Evolutionary conservation across 768 basidiomycete species (phyloP).

Genomic region (Russula emetica): DNA sequence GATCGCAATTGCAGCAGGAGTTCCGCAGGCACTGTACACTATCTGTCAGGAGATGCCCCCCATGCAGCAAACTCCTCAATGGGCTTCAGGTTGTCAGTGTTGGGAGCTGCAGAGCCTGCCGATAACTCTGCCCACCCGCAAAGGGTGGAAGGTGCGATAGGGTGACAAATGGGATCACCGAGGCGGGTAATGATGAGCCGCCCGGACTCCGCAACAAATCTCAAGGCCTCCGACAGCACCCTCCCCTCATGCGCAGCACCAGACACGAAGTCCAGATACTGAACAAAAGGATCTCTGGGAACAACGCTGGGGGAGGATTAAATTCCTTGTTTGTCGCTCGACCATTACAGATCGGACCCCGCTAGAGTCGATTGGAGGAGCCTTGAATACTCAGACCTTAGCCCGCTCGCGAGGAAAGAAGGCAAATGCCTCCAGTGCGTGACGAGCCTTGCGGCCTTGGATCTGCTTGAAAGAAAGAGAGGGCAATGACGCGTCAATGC

Average conservation of each 20-base stretch:
- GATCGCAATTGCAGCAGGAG: neutral
- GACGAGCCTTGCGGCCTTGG: conserved; percentile 69
- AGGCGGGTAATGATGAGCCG: neutral
- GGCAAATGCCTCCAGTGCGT: conserved; percentile 40
- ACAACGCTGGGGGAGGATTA: conserved; percentile 29
- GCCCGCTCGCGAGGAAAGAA: conserved; percentile 60
- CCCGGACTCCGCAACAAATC: conserved; percentile 26
- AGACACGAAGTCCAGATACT: conserved; percentile 35
- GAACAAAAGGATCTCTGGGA: conserved; percentile 44
- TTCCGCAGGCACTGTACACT: too few species aligned
- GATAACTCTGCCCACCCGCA: conserved; percentile 21
- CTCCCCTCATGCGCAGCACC: conserved; percentile 17
- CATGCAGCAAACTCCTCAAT: neutral
- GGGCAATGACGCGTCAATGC: neutral
- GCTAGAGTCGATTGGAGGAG: conserved; percentile 61
- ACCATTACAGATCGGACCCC: conserved; percentile 53
- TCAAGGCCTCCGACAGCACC: conserved; percentile 24
- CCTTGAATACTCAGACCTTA: conserved; percentile 75
- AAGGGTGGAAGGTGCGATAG: conserved; percentile 24
- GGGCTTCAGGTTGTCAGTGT: neutral
- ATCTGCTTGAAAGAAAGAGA: conserved; percentile 34
- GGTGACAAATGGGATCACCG: conserved; percentile 1
- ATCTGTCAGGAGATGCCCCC: neutral
- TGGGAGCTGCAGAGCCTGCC: conserved; percentile 18
- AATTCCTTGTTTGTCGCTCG: conserved; percentile 68